phyloP scores from a whole-genome alignment of 192 early-diverging fungal genomes.

The Coemansia sp. region DNA sequence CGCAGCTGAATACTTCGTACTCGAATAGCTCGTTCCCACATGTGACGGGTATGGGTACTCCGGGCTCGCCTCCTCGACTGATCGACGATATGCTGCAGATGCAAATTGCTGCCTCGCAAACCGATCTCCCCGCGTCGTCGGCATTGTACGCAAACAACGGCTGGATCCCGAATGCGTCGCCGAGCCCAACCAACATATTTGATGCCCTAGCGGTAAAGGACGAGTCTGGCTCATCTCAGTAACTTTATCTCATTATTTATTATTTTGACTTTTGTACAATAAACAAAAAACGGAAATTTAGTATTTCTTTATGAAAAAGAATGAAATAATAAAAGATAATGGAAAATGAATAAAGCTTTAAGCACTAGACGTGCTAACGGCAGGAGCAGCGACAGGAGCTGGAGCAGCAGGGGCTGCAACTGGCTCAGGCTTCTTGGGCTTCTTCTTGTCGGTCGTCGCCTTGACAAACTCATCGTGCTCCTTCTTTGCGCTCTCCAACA shows the following conservation, averaged over 20 bases:
- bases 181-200: no score
- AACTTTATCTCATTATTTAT: no score
- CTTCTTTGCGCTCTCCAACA: conserved; percentile 46
- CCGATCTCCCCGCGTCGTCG: no score
- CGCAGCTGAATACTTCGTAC: neutral
- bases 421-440: conserved; percentile 33
- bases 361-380: conserved; percentile 9
- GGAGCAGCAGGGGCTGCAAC: conserved; percentile 12
- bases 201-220: no score
- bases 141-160: no score
- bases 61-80: neutral
- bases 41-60: no score
- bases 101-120: neutral
- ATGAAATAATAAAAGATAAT: neutral
- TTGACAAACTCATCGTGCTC: conserved; percentile 46
- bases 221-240: no score
- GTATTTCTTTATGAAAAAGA: no score
- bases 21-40: no score
- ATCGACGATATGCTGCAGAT: conserved; percentile 13
- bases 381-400: conserved; percentile 15
- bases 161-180: no score
- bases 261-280: no score
- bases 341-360: neutral
- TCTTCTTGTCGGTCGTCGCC: conserved; percentile 42
- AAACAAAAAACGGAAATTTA: no score